Evolutionary conservation across 1,284 basidiomycete genomes (phyloP), one percentile per base, ranked within the genome.

Genomic region (Pascua sp.): DNA sequence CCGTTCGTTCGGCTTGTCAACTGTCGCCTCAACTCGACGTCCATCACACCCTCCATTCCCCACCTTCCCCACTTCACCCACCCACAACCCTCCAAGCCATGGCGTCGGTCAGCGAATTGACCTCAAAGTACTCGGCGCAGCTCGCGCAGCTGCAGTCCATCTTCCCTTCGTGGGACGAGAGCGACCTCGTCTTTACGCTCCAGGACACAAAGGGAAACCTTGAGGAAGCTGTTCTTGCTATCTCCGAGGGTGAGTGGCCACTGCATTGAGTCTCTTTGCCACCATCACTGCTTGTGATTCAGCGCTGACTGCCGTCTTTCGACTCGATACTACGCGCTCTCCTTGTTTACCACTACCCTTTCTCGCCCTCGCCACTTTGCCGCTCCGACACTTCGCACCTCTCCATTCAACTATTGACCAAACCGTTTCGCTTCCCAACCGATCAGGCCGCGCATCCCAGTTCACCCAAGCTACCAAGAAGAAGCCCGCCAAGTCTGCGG

Each of bases 81-180:
- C 43, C 47, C 42, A 11, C 51, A 13, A 24, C 53, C 41, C 42
- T 41, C n/a, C 44, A 39, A 46, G 64, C 56, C 55, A 75, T 75
- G 73, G 66, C 73, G 52, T 65, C 69, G 57, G 65, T 67, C 47
- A 62, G 69, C 56, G 71, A 76, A 51, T 65, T 76, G 52, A 64
- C 67, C 37, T 62, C 59, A 36, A 76, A 73, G 62, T 76, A 73
- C 66, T 58, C 67, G 38, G 62, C 67, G 8, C 72, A 78, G 63
- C 66, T 78, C 10, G 50, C 58, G 8, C 69, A 72, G 62, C 67
- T 78, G 43, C 56, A 69, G 55, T 66, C 71, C 43, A 73, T 78
- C 61, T 78, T 77, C 65, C 76, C 76, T 12, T 62, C 68, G n/a
- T 78, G 76, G 76, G 72, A 78, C 54, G 66, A 76, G 59, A 64